Conservation (phyloP, 371 early-diverging fungal genomes). For the Mucor mucedo region DNA sequence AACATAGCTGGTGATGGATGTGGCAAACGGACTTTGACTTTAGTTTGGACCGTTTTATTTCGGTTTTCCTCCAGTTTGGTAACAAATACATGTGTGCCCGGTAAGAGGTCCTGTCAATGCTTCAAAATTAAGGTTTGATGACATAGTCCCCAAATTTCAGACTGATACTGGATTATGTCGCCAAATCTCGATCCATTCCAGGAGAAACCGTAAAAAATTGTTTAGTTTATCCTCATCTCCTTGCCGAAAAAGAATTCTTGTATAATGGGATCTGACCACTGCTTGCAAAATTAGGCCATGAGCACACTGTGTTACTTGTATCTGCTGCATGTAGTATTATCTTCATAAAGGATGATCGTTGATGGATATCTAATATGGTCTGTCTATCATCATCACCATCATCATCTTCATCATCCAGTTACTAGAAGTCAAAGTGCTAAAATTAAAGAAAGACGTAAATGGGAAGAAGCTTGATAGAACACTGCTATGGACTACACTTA, state of each 20-base stretch:
- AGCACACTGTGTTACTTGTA: constrained; percentile 86
- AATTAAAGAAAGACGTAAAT: too few species aligned
- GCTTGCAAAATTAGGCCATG: constrained; percentile 79
- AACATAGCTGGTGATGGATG: constrained; percentile 20
- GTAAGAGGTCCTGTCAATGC: constrained; percentile 70
- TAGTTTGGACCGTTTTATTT: constrained; percentile 42
- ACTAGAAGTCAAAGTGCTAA: too few species aligned
- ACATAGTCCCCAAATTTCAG: constrained; percentile 86
- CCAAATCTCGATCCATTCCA: constrained; percentile 81
- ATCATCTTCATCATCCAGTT: background rate
- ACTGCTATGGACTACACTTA: too few species aligned
- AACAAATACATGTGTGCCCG: constrained; percentile 47
- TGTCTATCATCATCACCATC: background rate
- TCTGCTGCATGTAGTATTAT: constrained; percentile 86
- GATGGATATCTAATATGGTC: background rate
- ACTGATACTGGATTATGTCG: constrained; percentile 78
- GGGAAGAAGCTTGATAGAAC: too few species aligned
- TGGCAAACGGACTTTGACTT: constrained; percentile 23
- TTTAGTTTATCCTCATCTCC: constrained; percentile 83
- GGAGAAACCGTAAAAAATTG: constrained; percentile 78
- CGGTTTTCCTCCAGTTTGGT: constrained; percentile 44
- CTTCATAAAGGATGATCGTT: constrained; percentile 63
- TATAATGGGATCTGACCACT: constrained; percentile 88
- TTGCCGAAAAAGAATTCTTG: constrained; percentile 83
- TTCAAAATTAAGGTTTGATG: constrained; percentile 79